Conservation (phyloP, 2,329 filamentous ascomycete genomes). For the Trichophyton benhamiae region DNA sequence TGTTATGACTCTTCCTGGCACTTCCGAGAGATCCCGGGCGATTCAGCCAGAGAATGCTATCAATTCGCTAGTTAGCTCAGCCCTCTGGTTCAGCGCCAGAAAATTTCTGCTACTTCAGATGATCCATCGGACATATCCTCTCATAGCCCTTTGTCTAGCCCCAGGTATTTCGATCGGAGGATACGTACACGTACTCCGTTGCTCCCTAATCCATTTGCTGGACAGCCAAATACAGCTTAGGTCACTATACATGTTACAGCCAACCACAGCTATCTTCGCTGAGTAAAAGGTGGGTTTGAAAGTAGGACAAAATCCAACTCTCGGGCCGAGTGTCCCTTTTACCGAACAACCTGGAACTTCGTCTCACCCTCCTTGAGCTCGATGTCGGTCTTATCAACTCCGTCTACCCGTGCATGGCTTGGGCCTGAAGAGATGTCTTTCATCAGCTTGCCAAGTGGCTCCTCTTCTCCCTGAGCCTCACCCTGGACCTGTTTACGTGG, state of each 20-base stretch:
- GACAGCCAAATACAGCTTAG: not conserved
- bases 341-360: conserved; percentile 44
- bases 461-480: conserved; percentile 66
- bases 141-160: not conserved
- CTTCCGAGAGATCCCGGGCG: not conserved
- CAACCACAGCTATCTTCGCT: not conserved
- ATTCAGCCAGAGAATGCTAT: not conserved
- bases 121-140: not conserved
- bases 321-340: not conserved
- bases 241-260: not conserved
- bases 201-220: too few species aligned
- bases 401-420: conserved; percentile 56
- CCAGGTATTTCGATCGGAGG: not conserved
- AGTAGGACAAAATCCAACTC: not conserved
- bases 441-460: conserved; percentile 55
- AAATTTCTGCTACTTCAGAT: conserved; percentile 2
- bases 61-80: not conserved
- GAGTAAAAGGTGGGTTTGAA: not conserved
- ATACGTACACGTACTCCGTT: not conserved
- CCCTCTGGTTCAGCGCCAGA: not conserved
- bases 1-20: not conserved
- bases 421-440: conserved; percentile 67
- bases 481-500: conserved; percentile 57
- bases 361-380: conserved; percentile 53
- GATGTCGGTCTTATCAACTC: conserved; percentile 58